A percentile compares a stretch with the other conserved stretches of the same genome.
Evolutionary conservation across 352 stramenopile species (phyloP).

Genomic region (Pythium rhizo-oryzae): DNA sequence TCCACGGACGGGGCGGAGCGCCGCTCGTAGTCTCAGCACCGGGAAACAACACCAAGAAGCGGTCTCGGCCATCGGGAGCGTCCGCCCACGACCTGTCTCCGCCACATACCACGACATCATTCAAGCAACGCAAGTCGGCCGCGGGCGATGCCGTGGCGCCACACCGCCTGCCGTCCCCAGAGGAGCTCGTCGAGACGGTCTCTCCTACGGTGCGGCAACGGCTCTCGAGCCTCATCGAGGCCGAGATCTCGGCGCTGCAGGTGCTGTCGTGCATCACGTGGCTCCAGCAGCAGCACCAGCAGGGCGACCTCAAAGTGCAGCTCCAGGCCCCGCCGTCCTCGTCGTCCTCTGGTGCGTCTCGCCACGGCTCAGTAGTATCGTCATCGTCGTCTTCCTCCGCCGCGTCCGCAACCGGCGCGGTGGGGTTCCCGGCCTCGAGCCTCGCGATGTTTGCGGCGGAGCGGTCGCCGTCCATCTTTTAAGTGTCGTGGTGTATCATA

Average conservation of each 20-base stretch:
- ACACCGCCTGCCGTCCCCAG: conserved; percentile 58
- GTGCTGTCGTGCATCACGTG: conserved; percentile 78
- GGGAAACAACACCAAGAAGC: conserved; percentile 14
- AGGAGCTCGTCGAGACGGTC: conserved; percentile 75
- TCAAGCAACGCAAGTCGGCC: conserved; percentile 33
- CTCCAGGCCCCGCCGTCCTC: conserved; percentile 26
- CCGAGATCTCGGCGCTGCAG: conserved; percentile 78
- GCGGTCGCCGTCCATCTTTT: conserved; percentile 69
- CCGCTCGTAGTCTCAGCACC: background rate
- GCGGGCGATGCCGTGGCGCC: background rate
- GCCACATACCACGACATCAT: background rate
- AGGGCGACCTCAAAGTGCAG: conserved; percentile 34
- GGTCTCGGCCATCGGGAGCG: conserved; percentile 2
- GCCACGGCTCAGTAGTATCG: background rate
- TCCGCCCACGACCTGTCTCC: conserved; percentile 1
- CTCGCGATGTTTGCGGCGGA: conserved; percentile 60
- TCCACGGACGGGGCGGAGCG: background rate
- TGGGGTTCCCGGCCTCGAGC: conserved; percentile 23
- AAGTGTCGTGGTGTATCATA: conserved; percentile 13
- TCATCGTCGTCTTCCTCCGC: conserved; percentile 3
- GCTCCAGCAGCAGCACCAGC: conserved; percentile 52
- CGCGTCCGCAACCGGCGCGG: background rate
- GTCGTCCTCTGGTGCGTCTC: conserved; percentile 8
- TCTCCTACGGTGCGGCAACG: conserved; percentile 70
- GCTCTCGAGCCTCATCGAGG: conserved; percentile 74